Evolutionary conservation across 2,329 filamentous ascomycete genomes (phyloP), one percentile per base, ranked within the genome.

Genomic region (Talaromyces sp.): DNA sequence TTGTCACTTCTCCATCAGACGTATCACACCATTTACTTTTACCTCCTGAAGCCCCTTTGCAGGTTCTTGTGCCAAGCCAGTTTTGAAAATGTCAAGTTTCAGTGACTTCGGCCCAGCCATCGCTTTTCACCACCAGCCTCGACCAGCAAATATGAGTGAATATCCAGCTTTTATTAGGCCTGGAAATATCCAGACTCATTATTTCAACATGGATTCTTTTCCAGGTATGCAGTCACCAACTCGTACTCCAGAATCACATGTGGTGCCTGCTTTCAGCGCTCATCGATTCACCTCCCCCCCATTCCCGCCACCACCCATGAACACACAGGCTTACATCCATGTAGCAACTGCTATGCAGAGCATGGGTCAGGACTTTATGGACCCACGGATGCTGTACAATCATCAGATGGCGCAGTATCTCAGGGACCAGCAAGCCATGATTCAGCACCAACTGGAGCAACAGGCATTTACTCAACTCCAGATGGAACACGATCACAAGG

Each of bases 171-270:
- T 55, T 23, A 59, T 23, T 16, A 16, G 6, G 12, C 16, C 42
- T 47, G 42, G 12, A 7, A n/a, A 51, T n/a, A 28, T n/a, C 47
- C 47, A 28, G 50, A 33, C 23, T 52, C 14, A 30, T 53, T 1
- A 62, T 59, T 40, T 28, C 23, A 12, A 50, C 30, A 27, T 59
- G 47, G 51, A 34, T 59, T 16, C 34, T 70, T 12, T 60, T 31
- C 18, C 47, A 18, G 53, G 16, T 28, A 42, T 42, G 28, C 36
- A 34, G 4, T 44, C n/a, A 23, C 14, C 40, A 56, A 23, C 31
- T 5, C 33, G 27, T 40, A 44, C 47, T 33, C 23, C 60, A 27
- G 30, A 18, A 14, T 18, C 56, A 51, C 55, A 59, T 42, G n/a
- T 36, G 36, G 28, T 44, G 12, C 54, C 60, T 10, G 33, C 60